Base-by-base conservation (phyloP, 2,329 filamentous ascomycete genomes). In the Nemania diffusa region DNA sequence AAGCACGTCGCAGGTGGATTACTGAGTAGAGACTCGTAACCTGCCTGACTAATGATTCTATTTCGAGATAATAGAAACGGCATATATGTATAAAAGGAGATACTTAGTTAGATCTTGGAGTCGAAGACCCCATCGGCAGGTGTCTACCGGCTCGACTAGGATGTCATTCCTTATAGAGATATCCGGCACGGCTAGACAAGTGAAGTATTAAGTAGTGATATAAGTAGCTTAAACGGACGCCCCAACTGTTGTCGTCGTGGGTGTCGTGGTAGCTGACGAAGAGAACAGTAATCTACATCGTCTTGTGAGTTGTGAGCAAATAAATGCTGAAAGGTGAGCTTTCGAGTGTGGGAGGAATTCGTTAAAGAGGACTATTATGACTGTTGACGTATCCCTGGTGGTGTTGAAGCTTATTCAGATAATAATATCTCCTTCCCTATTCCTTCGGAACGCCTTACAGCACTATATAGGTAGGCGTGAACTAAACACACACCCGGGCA, bases 401-500 rank as follows among this genome's bases (percentile, higher is more conserved):
- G 42, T 27, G 46, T 56, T 40, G 57, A 59, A 40, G 67, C 67
- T 69, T 69, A 65, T 67, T 69, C 58, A 58, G 56, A 60, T 32
- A 34, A 56, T n/a, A 24, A 42, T 44, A 29, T 68, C 24, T 27
- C 27, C 34, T 52, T 50, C 52, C 57, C 34, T 26, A 46, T 58
- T 27, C 40, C 53, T 55, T 61, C 67, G 29, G 13, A 17, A 59
- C 42, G 53, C 46, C 44, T 44, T 67, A 52, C 32, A 27, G 17
- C 17, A 37, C 57, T n/a, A 50, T 48, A 57, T 60, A 26, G 58
- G 51, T 63, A 67, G 51, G 50, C 44, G 44, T 46, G 24, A 44
- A 26, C 60, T 69, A 69, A 27, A 57, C 22, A 65, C 65, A 68
- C 65, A 40, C 68, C 65, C 64, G 44, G 63, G 50, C 63, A 63